phyloP scores from a whole-genome alignment of 169 alveolate species.

The Cryptosporidium andersoni region DNA sequence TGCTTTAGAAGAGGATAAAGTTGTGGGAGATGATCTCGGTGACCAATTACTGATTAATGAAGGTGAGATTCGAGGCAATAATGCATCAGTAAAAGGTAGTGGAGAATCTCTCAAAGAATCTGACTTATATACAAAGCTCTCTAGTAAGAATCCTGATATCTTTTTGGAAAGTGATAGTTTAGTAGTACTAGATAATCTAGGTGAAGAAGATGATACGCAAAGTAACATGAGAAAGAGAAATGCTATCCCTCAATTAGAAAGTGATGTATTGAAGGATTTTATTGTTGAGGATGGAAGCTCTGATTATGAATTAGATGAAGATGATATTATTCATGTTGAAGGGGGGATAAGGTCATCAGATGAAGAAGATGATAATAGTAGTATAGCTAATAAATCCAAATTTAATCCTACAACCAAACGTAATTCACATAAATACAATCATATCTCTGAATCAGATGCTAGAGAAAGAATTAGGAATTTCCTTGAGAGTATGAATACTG shows the following conservation, averaged over 20 bases:
- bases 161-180: too few species aligned
- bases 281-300: constrained; percentile 56
- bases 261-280: constrained; percentile 10
- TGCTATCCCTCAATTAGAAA: not conserved
- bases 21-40: too few species aligned
- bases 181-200: not conserved
- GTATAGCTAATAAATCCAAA: not conserved
- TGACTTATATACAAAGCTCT: too few species aligned
- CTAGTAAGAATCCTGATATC: too few species aligned
- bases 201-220: not conserved
- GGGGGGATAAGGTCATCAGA: constrained; percentile 62
- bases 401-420: too few species aligned
- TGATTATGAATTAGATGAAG: constrained; percentile 46
- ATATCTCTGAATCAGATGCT: constrained; percentile 29
- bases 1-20: too few species aligned
- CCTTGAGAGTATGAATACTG: constrained; percentile 44
- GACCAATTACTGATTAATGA: too few species aligned
- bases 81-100: too few species aligned
- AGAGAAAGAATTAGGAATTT: constrained; percentile 35
- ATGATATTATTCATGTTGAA: constrained; percentile 55
- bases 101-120: too few species aligned
- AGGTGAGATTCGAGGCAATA: too few species aligned
- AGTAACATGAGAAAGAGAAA: not conserved
- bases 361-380: constrained; percentile 5
- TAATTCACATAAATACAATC: not conserved